A percentile compares a stretch with the other conserved stretches of the same genome.
Evolutionary conservation across 2,329 filamentous ascomycete genomes (phyloP).

Genomic region (Fusarium dimerum): DNA sequence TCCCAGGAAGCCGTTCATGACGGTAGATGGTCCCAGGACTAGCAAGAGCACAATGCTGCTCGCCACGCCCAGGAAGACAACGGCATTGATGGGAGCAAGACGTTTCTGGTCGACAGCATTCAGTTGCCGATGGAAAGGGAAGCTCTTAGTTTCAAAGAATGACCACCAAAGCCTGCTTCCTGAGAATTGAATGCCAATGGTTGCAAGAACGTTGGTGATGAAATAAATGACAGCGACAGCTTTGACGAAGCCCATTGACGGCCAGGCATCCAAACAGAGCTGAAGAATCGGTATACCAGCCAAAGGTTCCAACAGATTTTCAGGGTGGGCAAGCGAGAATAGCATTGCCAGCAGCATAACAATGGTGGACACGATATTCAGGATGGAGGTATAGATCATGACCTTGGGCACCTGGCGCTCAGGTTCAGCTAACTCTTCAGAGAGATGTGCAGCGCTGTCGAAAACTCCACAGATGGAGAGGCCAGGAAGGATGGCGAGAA

Average conservation of each 20-base stretch:
- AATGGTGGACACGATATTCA: background rate
- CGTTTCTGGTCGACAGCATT: background rate
- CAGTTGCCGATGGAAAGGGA: background rate
- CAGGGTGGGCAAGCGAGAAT: background rate
- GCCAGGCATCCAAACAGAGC: background rate
- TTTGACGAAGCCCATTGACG: background rate
- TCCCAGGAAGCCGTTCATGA: background rate
- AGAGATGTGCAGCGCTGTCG: background rate
- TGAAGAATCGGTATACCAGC: background rate
- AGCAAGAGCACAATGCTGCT: background rate
- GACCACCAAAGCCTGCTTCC: constrained; percentile 1
- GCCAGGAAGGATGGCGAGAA: constrained; percentile 1
- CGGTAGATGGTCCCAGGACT: background rate
- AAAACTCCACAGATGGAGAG: background rate
- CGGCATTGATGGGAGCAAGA: background rate
- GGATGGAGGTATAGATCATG: background rate
- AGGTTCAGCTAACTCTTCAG: constrained; percentile 1
- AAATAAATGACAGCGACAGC: background rate
- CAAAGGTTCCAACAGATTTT: background rate
- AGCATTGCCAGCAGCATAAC: background rate
- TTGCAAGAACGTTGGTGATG: background rate
- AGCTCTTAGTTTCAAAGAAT: background rate
- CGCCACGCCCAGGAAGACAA: background rate
- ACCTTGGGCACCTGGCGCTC: background rate
- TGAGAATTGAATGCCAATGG: background rate